Base-by-base conservation (phyloP, 148 eudicot species). In the Camellia japonica region DNA sequence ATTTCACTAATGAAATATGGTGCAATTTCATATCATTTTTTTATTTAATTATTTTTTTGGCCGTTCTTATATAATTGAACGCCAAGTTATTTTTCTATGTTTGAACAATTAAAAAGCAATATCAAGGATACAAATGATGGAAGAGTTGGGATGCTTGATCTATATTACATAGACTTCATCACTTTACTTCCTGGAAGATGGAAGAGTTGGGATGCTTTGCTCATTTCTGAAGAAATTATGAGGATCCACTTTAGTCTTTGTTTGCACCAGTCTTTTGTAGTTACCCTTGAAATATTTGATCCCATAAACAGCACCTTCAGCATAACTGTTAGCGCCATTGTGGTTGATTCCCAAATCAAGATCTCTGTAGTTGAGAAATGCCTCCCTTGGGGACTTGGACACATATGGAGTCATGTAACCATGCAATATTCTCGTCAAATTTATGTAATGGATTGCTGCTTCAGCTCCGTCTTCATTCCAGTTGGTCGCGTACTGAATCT, bases 331-430 rank as follows among this genome's bases (percentile, higher is more conserved):
- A 5, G 38, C 4, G 3, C 78, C 80, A 60, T 82, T 44, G 46
- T 79, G 78, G 75, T 79, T 85, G 42, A 82, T 54, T 0, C 87
- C 87, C 16, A 78, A 47, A 23, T 85, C 87, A 38, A 85, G 82
- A 76, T 85, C 87, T 55, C 87, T 85, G 60, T 85, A 85, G 46
- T 85, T 85, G 1, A 70, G 71, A 61, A 79, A 85, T 3, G 87
- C 84, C 23, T 76, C 77, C 42, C 84, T 85, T 12, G 87, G 84
- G 68, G 75, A 61, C 74, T 65, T 74, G 20, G 87, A 85, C n/a
- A 82, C 87, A 30, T 62, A 85, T 20, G 85, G 87, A 42, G 87
- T 77, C 85, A 85, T 82, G 12, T 71, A 78, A 16, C 19, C 76
- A 13, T 46, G 44, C 9, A 85, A 59, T 76, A 23, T 23, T n/a